phyloP scores from a whole-genome alignment of 129 eudicot species.

The Helianthus tuberosus region DNA sequence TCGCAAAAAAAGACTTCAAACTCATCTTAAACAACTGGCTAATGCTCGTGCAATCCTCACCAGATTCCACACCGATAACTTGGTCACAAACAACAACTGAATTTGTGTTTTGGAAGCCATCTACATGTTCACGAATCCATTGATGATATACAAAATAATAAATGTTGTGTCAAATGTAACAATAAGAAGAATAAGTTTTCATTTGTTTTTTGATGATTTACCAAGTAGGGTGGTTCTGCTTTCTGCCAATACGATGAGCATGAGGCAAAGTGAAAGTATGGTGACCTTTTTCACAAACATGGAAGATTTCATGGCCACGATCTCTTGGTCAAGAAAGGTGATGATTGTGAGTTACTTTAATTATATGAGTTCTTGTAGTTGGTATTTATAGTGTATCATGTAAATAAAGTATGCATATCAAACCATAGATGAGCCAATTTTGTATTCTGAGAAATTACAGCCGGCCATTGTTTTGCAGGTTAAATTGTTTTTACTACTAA shows the following conservation, averaged over 20 bases:
- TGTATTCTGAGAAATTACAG: constrained; percentile 3
- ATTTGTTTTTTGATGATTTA: constrained; percentile 1
- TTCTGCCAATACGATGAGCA: constrained; percentile 21
- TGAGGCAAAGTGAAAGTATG: constrained; percentile 27
- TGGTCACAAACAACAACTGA: constrained; percentile 17
- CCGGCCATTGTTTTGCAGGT: neutral
- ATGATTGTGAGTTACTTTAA: neutral
- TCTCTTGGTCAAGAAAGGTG: neutral
- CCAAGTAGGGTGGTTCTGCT: constrained; percentile 11
- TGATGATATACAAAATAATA: neutral
- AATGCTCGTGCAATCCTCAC: constrained; percentile 28
- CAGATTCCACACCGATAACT: constrained; percentile 26
- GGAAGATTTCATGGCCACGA: constrained; percentile 27
- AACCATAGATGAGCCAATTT: neutral
- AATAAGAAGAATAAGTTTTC: neutral
- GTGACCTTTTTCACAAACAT: constrained; percentile 22
- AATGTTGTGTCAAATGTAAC: neutral
- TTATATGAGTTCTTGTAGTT: neutral
- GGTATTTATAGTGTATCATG: constrained; percentile 7
- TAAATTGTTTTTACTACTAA: too few species aligned
- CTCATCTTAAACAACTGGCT: constrained; percentile 23
- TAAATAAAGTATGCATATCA: neutral
- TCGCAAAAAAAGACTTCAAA: constrained; percentile 15
- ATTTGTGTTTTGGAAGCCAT: constrained; percentile 18
- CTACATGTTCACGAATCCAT: neutral